Conservation (phyloP, 495 filamentous ascomycete genomes). For the Neurospora cerealis region DNA sequence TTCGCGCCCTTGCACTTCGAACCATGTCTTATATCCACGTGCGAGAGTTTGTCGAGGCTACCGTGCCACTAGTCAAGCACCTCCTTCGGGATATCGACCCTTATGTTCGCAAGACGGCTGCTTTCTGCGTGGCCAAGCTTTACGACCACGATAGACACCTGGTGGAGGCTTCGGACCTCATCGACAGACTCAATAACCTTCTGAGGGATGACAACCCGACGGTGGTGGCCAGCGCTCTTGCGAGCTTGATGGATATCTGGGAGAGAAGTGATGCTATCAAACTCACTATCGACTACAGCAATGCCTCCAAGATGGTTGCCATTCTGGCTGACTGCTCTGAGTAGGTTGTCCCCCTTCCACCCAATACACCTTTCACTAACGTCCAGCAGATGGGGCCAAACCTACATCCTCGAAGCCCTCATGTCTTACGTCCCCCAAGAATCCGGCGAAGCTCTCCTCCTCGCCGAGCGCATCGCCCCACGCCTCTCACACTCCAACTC, state of each 20-base stretch:
- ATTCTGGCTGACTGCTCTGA: slow-evolving; percentile 96
- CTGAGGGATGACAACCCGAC: slow-evolving; percentile 94
- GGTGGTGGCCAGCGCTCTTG: slow-evolving; percentile 88
- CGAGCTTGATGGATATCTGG: slow-evolving; percentile 95
- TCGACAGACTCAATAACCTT: slow-evolving; percentile 83
- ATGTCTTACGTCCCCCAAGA: slow-evolving; percentile 98
- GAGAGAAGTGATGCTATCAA: slow-evolving; percentile 95
- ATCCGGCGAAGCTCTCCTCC: slow-evolving; percentile 69
- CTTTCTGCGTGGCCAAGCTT: slow-evolving; percentile 92
- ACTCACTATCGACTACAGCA: slow-evolving; percentile 92
- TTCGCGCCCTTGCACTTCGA: slow-evolving; percentile 83
- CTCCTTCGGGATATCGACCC: slow-evolving; percentile 83
- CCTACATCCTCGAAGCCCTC: slow-evolving; percentile 94
- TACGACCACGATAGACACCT: slow-evolving; percentile 91
- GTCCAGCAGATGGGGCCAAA: slow-evolving; percentile 80
- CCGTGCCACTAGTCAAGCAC: slow-evolving; percentile 70
- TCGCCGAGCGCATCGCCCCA: slow-evolving; percentile 89
- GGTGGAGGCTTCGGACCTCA: slow-evolving; percentile 84
- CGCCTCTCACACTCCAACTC: slow-evolving; percentile 94
- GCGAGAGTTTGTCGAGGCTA: slow-evolving; percentile 88
- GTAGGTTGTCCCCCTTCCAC: slow-evolving; percentile 40
- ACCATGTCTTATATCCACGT: slow-evolving; percentile 98
- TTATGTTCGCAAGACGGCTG: slow-evolving; percentile 95
- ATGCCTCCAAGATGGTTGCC: slow-evolving; percentile 94
- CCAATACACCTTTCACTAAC: slow-evolving; percentile 8